These are phyloP conservation scores for Penicillium expansum DNA, from an alignment of 2,329 filamentous ascomycete species.

Conservation along the genomic window DNA sequence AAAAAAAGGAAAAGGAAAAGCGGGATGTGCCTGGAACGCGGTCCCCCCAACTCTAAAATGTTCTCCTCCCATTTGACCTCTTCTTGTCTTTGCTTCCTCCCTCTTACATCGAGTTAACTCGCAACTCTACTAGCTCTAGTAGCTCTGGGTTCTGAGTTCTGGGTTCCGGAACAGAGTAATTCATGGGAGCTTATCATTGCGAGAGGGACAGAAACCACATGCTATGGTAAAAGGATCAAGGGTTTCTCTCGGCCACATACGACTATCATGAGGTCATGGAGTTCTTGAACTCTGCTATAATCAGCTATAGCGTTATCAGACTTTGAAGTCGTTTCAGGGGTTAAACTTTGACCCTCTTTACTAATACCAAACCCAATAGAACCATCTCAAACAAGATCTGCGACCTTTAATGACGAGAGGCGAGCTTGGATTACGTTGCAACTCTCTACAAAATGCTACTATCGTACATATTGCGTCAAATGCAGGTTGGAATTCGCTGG, in stretches of 20 bases:
- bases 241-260: too few relatives aligned
- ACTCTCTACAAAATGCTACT: not conserved
- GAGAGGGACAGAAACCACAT: too few relatives aligned
- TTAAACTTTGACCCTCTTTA: not conserved
- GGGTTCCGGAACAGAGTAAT: too few relatives aligned
- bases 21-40: not conserved
- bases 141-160: too few relatives aligned
- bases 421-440: not conserved
- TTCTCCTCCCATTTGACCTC: too few relatives aligned
- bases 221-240: too few relatives aligned
- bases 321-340: not conserved
- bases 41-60: not conserved
- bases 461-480: not conserved
- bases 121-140: not conserved
- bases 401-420: not conserved
- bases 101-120: not conserved
- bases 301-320: too few relatives aligned
- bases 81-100: not conserved
- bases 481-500: not conserved
- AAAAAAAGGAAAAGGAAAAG: not conserved
- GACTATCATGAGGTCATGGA: too few relatives aligned
- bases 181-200: too few relatives aligned
- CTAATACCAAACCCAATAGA: too few relatives aligned
- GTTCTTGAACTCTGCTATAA: too few relatives aligned
- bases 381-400: too few relatives aligned